Evolutionary conservation across 2,329 filamentous ascomycete species (phyloP).

Genomic region (Phaeosphaeriaceae sp.): DNA sequence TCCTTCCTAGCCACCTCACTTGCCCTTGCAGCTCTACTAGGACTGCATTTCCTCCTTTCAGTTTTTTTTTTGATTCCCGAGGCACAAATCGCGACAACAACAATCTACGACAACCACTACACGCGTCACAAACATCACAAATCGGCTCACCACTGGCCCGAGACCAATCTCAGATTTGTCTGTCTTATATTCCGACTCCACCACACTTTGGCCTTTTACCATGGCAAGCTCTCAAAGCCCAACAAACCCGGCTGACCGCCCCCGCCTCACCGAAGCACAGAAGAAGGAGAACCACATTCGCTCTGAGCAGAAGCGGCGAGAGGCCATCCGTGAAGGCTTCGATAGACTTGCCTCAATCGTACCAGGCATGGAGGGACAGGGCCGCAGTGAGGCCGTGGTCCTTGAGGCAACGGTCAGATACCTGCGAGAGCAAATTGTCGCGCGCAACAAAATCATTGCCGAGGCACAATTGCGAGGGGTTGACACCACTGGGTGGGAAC

Average conservation of each 20-base stretch:
- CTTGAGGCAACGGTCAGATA: slow-evolving; percentile 62
- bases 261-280: slow-evolving; percentile 70
- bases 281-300: slow-evolving; percentile 78
- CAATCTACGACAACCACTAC: slow-evolving; percentile 1
- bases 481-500: slow-evolving; percentile 39
- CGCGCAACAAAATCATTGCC: slow-evolving; percentile 45
- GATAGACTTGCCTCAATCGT: slow-evolving; percentile 81
- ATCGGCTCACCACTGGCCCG: neutral
- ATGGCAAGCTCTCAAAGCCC: slow-evolving; percentile 39
- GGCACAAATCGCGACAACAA: neutral
- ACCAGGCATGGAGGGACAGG: slow-evolving; percentile 81
- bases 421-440: slow-evolving; percentile 51
- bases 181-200: neutral
- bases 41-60: neutral
- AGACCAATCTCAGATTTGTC: slow-evolving; percentile 1
- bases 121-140: slow-evolving; percentile 3
- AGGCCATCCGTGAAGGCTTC: slow-evolving; percentile 82
- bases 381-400: slow-evolving; percentile 84
- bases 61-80: neutral
- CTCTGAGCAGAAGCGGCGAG: slow-evolving; percentile 70
- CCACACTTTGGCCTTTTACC: slow-evolving; percentile 6
- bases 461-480: slow-evolving; percentile 45
- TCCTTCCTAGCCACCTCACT: neutral
- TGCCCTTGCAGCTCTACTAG: no score
- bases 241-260: slow-evolving; percentile 57